phyloP scores from a whole-genome alignment of 306 rosid genomes.

The Medicago arabica region DNA sequence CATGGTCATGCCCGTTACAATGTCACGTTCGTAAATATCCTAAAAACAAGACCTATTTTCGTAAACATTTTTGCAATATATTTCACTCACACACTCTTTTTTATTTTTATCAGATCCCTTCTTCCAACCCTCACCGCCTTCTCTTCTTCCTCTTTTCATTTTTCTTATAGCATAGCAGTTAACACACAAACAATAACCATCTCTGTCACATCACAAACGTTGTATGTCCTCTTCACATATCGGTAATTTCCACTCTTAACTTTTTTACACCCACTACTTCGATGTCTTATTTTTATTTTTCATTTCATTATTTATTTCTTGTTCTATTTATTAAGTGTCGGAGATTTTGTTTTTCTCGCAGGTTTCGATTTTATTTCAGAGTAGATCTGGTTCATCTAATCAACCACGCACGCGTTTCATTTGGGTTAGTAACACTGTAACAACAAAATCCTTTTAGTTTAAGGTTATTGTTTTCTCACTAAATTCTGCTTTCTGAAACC shows the following conservation, averaged over 20 bases:
- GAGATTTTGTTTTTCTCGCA: slow-evolving; percentile 3
- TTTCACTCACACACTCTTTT: background rate
- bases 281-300: background rate
- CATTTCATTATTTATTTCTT: background rate
- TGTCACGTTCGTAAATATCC: slow-evolving; percentile 19
- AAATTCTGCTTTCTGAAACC: background rate
- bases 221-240: background rate
- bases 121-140: background rate
- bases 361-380: slow-evolving; percentile 22
- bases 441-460: slow-evolving; percentile 38
- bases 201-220: background rate
- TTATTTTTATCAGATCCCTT: slow-evolving; percentile 2
- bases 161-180: background rate
- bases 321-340: slow-evolving; percentile 18
- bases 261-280: background rate
- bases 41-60: background rate
- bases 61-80: background rate
- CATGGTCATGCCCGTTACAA: background rate
- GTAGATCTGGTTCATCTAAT: slow-evolving; percentile 41
- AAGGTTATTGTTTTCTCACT: slow-evolving; percentile 15
- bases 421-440: slow-evolving; percentile 16
- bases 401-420: slow-evolving; percentile 16
- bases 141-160: background rate
- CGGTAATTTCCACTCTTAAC: background rate
- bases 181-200: background rate